A percentile compares a stretch with the other conserved stretches of the same genome.
These are phyloP conservation scores for Neofusicoccum sp. DNA, from an alignment of 2,329 filamentous ascomycete species.

Conservation along the genomic window DNA sequence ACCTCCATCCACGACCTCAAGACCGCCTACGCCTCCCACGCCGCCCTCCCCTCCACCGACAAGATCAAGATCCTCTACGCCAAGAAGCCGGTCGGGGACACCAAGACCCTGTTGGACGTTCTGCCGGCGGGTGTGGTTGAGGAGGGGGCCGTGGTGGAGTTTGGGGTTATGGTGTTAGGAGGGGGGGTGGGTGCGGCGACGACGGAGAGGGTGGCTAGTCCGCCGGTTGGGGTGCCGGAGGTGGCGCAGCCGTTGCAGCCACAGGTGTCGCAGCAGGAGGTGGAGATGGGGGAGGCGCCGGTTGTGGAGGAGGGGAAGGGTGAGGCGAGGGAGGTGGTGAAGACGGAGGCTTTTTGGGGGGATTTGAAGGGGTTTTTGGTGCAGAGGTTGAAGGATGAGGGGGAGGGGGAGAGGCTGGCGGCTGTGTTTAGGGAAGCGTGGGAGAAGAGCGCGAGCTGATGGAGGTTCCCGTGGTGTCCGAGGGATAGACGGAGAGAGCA, in stretches of 20 bases:
- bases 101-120: conserved; percentile 74
- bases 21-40: conserved; percentile 61
- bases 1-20: conserved; percentile 82
- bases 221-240: neutral
- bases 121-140: conserved; percentile 59
- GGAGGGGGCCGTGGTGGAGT: conserved; percentile 62
- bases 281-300: conserved; percentile 30
- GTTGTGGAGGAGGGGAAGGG: conserved; percentile 50
- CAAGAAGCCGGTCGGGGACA: conserved; percentile 80
- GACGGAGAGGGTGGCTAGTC: conserved; percentile 14
- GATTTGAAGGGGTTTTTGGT: conserved; percentile 79
- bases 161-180: conserved; percentile 85
- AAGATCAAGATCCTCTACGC: conserved; percentile 85
- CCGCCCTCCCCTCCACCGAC: conserved; percentile 52
- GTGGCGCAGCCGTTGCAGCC: neutral
- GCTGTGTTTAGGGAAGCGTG: conserved; percentile 70
- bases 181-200: conserved; percentile 36
- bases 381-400: conserved; percentile 72
- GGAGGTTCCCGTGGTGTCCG: neutral
- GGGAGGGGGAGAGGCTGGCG: conserved; percentile 62
- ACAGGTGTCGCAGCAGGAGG: neutral
- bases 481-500: no score
- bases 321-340: conserved; percentile 59
- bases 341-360: conserved; percentile 76
- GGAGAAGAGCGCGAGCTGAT: conserved; percentile 41